phyloP scores from a whole-genome alignment of 2,329 filamentous ascomycete genomes.

The Colletotrichum noveboracense region DNA sequence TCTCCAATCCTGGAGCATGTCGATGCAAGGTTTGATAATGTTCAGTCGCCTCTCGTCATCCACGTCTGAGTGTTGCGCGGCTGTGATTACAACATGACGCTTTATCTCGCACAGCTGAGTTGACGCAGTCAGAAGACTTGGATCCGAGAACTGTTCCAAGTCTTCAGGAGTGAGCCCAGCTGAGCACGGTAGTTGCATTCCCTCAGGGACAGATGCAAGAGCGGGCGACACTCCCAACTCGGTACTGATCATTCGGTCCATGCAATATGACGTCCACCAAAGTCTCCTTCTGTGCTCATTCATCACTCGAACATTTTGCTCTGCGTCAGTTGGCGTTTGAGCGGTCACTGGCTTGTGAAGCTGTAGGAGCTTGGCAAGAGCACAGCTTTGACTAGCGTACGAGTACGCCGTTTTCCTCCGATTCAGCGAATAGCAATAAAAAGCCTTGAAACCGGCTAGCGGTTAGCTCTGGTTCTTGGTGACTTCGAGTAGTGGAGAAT shows the following conservation, averaged over 20 bases:
- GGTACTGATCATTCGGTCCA: conserved; percentile 14
- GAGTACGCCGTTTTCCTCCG: conserved; percentile 19
- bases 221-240: conserved; percentile 15
- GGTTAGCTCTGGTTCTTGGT: rapidly evolving
- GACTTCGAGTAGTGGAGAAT: not conserved
- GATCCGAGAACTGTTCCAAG: conserved; percentile 14
- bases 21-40: not conserved
- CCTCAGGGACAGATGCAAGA: not conserved
- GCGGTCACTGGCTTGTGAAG: not conserved
- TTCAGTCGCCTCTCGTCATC: not conserved
- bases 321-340: not conserved
- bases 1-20: conserved; percentile 12
- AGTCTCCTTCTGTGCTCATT: conserved; percentile 15
- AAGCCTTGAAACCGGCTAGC: not conserved
- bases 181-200: not conserved
- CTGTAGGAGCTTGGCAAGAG: conserved; percentile 10
- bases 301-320: not conserved
- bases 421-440: conserved; percentile 21
- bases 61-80: not conserved
- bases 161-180: not conserved
- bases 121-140: not conserved
- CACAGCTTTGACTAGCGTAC: conserved; percentile 18
- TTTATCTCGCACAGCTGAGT: conserved; percentile 17
- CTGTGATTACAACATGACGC: conserved; percentile 4
- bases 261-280: conserved; percentile 22